Percentiles rank a stretch among this genome's conserved stretches.
Conservation (phyloP, 768 basidiomycete genomes). For the Hypholoma sublateritium region DNA sequence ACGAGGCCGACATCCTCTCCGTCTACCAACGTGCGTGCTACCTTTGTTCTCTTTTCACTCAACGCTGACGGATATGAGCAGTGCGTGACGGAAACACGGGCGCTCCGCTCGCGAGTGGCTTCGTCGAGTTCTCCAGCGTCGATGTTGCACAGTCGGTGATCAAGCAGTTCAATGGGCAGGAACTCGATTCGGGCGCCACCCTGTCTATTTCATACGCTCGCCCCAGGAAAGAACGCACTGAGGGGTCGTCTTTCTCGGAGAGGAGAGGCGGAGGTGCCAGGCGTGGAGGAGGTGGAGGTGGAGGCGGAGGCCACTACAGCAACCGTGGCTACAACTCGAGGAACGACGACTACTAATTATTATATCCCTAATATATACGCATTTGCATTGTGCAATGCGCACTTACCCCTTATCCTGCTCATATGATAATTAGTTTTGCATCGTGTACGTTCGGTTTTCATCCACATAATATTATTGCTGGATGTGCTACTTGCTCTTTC, state of each 20-base stretch:
- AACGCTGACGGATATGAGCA: slow-evolving; percentile 11
- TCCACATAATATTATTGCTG: too few relatives aligned
- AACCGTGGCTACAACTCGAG: slow-evolving; percentile 1
- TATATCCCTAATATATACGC: background rate
- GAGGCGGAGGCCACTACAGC: background rate
- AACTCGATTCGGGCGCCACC: slow-evolving; percentile 31
- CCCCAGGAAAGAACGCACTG: slow-evolving; percentile 7
- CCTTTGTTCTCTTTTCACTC: background rate
- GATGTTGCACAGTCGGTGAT: slow-evolving; percentile 51
- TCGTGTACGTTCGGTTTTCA: too few relatives aligned
- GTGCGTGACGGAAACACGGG: slow-evolving; percentile 34
- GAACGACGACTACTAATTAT: background rate
- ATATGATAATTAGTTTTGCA: background rate
- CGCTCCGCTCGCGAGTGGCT: slow-evolving; percentile 35
- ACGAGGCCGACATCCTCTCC: slow-evolving; percentile 26
- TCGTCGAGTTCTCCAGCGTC: slow-evolving; percentile 50
- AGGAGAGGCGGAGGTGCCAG: background rate
- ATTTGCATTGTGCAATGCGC: background rate
- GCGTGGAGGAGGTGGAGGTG: background rate
- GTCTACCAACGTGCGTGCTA: slow-evolving; percentile 30
- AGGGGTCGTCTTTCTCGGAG: background rate
- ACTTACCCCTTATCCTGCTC: background rate
- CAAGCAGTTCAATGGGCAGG: slow-evolving; percentile 36
- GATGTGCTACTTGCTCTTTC: too few relatives aligned
- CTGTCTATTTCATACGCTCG: slow-evolving; percentile 43